Evolutionary conservation across 345 rosid genomes (phyloP), one percentile per base, ranked within the genome.

Genomic region (Cardamine chenopodiifolia): DNA sequence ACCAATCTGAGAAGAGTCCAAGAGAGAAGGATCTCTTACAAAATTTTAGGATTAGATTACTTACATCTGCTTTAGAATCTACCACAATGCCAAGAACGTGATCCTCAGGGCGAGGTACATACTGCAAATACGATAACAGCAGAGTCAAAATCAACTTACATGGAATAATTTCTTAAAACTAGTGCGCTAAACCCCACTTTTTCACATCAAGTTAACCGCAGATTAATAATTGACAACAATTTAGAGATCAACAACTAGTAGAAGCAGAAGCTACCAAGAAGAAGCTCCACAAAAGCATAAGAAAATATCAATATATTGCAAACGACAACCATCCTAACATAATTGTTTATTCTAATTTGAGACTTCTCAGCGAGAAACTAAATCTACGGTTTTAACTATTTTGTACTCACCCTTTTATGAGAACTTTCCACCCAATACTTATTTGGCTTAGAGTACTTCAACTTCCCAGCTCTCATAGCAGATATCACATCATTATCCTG

Each of bases 61-160:
- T 90, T 87, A 92, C 98, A 62, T 90, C 98, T 61, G 89, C 79
- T 85, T 73, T 92, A 63, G 81, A 74, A 78, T 92, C 96, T 4
- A 87, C 91, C 61, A 90, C 92, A 11, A 92, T 86, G 70, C 94
- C 98, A 80, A 92, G 92, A 73, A 90, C 81, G 14, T 81, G 70
- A 73, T 92, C 96, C 71, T 85, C 96, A 42, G 62, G 76, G 47
- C 83, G 81, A 53, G 96, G 94, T 66, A 84, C 83, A 56, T 92
- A 92, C 96, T 90, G 88, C 66, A 83, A 17, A 70, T 71, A 56
- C 53, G 68, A 82, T 6, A 22, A 50, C 25, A 65, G 7, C 63
- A 55, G 0, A 61, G 75, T 71, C 26, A 55, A 17, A 69, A 28
- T 37, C 62, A 14, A 10, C 8, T 8, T 8, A 42, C 37, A 62